Conservation (phyloP, 2,329 filamentous ascomycete species). For the Botrytis aclada region DNA sequence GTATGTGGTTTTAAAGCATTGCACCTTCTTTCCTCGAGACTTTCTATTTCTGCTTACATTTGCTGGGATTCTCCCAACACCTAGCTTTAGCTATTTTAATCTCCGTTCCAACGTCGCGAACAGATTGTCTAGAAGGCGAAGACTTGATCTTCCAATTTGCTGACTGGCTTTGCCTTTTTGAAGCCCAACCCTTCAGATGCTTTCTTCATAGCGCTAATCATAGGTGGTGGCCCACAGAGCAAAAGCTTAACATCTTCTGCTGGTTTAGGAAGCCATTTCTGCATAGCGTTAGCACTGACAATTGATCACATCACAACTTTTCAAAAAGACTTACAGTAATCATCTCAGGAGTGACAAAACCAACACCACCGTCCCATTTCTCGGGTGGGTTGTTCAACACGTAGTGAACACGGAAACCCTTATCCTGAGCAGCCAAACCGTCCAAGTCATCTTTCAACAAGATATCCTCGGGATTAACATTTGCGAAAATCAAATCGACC, state of each 20-base stretch:
- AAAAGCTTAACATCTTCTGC: constrained; percentile 88
- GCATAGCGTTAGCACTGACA: constrained; percentile 14
- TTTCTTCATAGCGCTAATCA: constrained; percentile 98
- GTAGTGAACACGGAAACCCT: constrained; percentile 84
- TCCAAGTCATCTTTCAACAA: constrained; percentile 91
- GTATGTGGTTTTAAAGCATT: neutral
- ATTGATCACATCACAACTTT: neutral
- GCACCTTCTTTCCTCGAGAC: neutral
- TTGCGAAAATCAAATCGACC: constrained; percentile 94
- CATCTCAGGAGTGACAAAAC: constrained; percentile 94
- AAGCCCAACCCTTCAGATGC: constrained; percentile 83
- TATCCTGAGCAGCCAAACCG: constrained; percentile 70
- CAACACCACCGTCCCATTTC: constrained; percentile 87
- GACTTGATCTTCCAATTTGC: constrained; percentile 97
- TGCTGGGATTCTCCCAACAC: neutral
- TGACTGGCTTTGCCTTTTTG: constrained; percentile 88
- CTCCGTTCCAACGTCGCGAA: neutral
- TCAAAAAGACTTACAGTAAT: constrained; percentile 63
- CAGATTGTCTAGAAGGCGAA: constrained; percentile 75
- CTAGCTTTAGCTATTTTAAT: neutral
- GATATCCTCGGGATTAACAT: constrained; percentile 90
- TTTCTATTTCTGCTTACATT: neutral
- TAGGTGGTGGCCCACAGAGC: constrained; percentile 91
- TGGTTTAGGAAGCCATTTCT: constrained; percentile 79
- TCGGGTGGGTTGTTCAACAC: constrained; percentile 94